These are phyloP conservation scores for Chrysoporthe deuterocubensis DNA, from an alignment of 2,329 filamentous ascomycete species.

Conservation along the genomic window DNA sequence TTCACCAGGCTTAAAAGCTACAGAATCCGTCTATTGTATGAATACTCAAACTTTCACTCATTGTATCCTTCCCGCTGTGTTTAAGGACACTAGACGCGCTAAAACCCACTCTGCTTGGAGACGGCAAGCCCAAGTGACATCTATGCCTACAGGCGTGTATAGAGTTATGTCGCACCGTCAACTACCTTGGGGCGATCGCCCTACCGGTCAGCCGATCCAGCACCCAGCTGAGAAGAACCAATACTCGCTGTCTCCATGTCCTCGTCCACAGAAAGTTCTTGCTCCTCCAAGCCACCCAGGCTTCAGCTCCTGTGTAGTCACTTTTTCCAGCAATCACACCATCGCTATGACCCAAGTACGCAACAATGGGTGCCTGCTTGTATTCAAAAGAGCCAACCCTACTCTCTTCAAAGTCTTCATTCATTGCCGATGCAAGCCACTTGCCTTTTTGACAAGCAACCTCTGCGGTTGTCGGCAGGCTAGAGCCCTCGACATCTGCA, in stretches of 20 bases:
- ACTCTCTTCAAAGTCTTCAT: slow-evolving; percentile 16
- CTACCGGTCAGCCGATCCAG: slow-evolving; percentile 20
- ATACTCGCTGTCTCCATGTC: slow-evolving; percentile 21
- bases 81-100: too few species aligned
- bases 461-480: slow-evolving; percentile 25
- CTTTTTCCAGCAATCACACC: slow-evolving; percentile 25
- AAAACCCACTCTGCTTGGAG: too few species aligned
- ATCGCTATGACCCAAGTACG: slow-evolving; percentile 23
- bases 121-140: too few species aligned
- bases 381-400: slow-evolving; percentile 17
- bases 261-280: slow-evolving; percentile 26
- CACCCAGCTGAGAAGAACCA: slow-evolving; percentile 22
- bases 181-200: slow-evolving; percentile 21
- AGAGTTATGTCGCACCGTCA: not conserved
- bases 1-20: too few species aligned
- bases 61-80: too few species aligned
- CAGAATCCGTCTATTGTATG: too few species aligned
- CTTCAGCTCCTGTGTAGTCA: slow-evolving; percentile 24
- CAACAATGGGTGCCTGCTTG: slow-evolving; percentile 21
- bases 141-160: not conserved
- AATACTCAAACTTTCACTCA: too few species aligned
- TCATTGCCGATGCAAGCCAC: slow-evolving; percentile 23
- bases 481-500: slow-evolving; percentile 21
- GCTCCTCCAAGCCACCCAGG: slow-evolving; percentile 25
- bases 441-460: slow-evolving; percentile 27